Percentiles rank a stretch among this genome's conserved stretches.
These are phyloP conservation scores for Drosera spatulata DNA, from an alignment of 179 eudicot genomes.

Conservation along the genomic window DNA sequence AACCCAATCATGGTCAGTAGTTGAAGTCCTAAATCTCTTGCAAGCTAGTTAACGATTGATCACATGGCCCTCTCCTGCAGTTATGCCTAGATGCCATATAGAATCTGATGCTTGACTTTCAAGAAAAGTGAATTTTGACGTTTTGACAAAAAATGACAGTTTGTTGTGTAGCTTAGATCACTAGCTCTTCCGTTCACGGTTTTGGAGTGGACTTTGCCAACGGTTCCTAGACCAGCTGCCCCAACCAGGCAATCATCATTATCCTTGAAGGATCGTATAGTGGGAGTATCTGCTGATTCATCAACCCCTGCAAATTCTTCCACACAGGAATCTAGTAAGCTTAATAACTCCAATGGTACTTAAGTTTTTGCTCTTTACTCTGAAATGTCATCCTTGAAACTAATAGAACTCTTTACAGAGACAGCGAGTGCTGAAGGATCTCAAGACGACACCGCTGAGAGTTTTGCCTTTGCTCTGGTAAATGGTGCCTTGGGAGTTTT, in stretches of 20 bases:
- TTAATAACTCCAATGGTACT: not conserved
- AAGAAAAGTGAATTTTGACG: too few relatives aligned
- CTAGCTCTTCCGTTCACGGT: slow-evolving; percentile 99
- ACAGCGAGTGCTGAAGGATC: slow-evolving; percentile 52
- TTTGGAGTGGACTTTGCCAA: slow-evolving; percentile 96
- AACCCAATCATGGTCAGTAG: slow-evolving; percentile 84
- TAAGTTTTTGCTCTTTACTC: not conserved
- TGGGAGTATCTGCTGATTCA: slow-evolving; percentile 32
- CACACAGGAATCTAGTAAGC: slow-evolving; percentile 67
- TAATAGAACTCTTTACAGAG: slow-evolving; percentile 28
- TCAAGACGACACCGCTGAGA: slow-evolving; percentile 83
- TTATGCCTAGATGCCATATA: too few relatives aligned
- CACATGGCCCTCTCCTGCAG: too few relatives aligned
- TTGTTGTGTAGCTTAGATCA: slow-evolving; percentile 79
- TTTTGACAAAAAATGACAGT: not conserved
- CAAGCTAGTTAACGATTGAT: too few relatives aligned
- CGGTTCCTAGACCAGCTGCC: slow-evolving; percentile 73
- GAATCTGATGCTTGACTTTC: too few relatives aligned
- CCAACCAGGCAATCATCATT: slow-evolving; percentile 48
- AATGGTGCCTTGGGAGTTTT: slow-evolving; percentile 98
- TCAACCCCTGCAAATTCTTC: slow-evolving; percentile 38
- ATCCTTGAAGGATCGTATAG: slow-evolving; percentile 44
- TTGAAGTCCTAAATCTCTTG: not conserved
- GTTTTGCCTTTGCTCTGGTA: slow-evolving; percentile 91
- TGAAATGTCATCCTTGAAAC: not conserved